A percentile compares a stretch with the other conserved stretches of the same genome.
Evolutionary conservation across 208 protist genomes (phyloP).

Genomic region (Strigomonas galati): DNA sequence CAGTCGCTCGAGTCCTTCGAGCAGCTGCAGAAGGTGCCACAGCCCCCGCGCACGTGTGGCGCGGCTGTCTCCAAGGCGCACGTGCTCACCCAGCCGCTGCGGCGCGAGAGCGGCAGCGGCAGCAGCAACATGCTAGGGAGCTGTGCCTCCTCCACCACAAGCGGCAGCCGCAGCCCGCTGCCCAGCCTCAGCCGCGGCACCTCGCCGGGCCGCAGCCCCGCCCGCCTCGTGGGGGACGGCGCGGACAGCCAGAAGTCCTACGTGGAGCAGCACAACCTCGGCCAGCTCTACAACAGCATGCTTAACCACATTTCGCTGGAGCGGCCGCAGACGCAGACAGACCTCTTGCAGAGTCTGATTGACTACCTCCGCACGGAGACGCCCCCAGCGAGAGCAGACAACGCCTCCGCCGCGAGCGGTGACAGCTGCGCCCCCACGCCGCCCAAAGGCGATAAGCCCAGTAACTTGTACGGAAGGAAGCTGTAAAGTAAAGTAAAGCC

Average conservation of each 20-base stretch:
- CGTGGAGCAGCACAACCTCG: slow-evolving; percentile 40
- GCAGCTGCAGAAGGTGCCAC: neutral
- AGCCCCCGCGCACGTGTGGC: neutral
- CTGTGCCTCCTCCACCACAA: slow-evolving; percentile 30
- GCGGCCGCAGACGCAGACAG: slow-evolving; percentile 32
- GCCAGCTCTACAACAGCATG: slow-evolving; percentile 64
- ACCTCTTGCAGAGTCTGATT: slow-evolving; percentile 56
- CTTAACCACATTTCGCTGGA: slow-evolving; percentile 38
- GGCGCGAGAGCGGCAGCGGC: neutral
- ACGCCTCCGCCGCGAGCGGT: too few relatives aligned
- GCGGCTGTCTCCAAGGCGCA: slow-evolving; percentile 1
- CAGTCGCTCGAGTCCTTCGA: neutral
- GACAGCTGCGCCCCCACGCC: too few relatives aligned
- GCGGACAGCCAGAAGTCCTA: slow-evolving; percentile 13
- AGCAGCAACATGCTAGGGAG: neutral
- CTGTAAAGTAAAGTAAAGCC: neutral
- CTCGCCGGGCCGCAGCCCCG: neutral
- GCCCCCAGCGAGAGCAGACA: too few relatives aligned
- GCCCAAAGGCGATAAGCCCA: too few relatives aligned
- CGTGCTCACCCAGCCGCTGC: slow-evolving; percentile 4
- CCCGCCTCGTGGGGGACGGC: slow-evolving; percentile 7
- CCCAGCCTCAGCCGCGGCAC: neutral
- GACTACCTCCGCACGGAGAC: slow-evolving; percentile 34
- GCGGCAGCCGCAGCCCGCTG: neutral
- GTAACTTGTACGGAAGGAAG: neutral